Evolutionary conservation across 768 basidiomycete genomes (phyloP).

Genomic region (Amanita polypyramis): DNA sequence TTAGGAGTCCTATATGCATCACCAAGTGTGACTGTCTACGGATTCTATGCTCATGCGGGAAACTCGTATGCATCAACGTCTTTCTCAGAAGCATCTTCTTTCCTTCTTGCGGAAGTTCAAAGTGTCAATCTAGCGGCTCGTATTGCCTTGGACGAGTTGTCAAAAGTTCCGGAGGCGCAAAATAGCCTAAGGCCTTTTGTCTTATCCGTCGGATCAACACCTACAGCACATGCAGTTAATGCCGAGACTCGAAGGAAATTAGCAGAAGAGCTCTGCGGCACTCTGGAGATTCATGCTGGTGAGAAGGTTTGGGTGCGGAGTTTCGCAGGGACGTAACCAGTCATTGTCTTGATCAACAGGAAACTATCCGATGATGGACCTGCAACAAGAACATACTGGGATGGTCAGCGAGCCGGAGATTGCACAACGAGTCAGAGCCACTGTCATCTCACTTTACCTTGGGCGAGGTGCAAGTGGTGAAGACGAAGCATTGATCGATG

Average conservation of each 20-base stretch:
- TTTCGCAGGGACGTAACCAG: not conserved
- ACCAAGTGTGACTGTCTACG: conserved; percentile 50
- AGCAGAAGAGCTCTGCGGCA: conserved; percentile 40
- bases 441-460: conserved; percentile 74
- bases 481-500: conserved; percentile 75
- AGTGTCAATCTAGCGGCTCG: conserved; percentile 59
- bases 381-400: conserved; percentile 73
- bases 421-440: conserved; percentile 59
- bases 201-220: conserved; percentile 80
- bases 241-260: conserved; percentile 35
- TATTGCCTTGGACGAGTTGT: conserved; percentile 38
- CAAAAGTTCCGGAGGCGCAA: conserved; percentile 20
- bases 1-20: conserved; percentile 44
- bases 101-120: conserved; percentile 59
- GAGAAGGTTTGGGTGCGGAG: conserved; percentile 6
- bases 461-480: conserved; percentile 46
- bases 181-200: conserved; percentile 43
- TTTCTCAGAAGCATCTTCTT: conserved; percentile 49
- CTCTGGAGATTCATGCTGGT: conserved; percentile 73
- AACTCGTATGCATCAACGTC: conserved; percentile 71
- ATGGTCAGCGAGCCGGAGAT: conserved; percentile 47
- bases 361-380: conserved; percentile 76
- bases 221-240: conserved; percentile 72
- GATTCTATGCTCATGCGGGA: conserved; percentile 78
- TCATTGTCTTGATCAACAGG: conserved; percentile 25